phyloP scores from a whole-genome alignment of 2,329 filamentous ascomycete species.

The Didymella pinodella region DNA sequence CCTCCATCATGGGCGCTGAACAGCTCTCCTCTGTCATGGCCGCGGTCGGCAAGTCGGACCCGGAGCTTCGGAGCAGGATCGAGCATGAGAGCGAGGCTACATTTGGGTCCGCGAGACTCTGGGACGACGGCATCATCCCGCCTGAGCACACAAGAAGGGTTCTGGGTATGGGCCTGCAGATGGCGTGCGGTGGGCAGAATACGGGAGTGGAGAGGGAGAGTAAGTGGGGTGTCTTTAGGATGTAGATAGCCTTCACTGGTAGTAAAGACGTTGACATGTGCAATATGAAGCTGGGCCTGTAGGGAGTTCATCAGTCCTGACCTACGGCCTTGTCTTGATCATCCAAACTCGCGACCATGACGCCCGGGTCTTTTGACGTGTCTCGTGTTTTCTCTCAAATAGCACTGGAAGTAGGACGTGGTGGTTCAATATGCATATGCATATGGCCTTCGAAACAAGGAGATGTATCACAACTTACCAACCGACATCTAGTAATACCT shows the following conservation, averaged over 20 bases:
- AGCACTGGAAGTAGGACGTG: no score
- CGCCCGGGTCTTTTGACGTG: no score
- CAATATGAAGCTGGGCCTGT: background rate
- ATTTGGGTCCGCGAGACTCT: slow-evolving; percentile 87
- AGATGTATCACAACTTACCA: no score
- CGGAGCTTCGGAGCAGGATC: slow-evolving; percentile 81
- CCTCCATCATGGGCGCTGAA: slow-evolving; percentile 95
- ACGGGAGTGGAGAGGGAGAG: slow-evolving; percentile 46
- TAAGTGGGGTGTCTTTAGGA: slow-evolving; percentile 52
- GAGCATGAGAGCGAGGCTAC: slow-evolving; percentile 88
- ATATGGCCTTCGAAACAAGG: no score
- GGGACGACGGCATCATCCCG: slow-evolving; percentile 69
- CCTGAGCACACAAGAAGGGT: slow-evolving; percentile 59
- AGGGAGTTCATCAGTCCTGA: no score
- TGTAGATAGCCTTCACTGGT: slow-evolving; percentile 33
- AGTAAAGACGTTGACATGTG: background rate
- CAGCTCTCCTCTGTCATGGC: slow-evolving; percentile 94
- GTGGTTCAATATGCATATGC: no score
- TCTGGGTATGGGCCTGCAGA: slow-evolving; percentile 58
- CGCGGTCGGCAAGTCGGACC: slow-evolving; percentile 86
- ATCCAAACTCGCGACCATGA: no score
- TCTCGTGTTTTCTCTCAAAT: no score
- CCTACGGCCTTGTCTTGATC: no score
- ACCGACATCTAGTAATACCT: no score
- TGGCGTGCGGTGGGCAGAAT: slow-evolving; percentile 54